Conservation (phyloP, 495 filamentous ascomycete species). For the Penicillium flavigenum region DNA sequence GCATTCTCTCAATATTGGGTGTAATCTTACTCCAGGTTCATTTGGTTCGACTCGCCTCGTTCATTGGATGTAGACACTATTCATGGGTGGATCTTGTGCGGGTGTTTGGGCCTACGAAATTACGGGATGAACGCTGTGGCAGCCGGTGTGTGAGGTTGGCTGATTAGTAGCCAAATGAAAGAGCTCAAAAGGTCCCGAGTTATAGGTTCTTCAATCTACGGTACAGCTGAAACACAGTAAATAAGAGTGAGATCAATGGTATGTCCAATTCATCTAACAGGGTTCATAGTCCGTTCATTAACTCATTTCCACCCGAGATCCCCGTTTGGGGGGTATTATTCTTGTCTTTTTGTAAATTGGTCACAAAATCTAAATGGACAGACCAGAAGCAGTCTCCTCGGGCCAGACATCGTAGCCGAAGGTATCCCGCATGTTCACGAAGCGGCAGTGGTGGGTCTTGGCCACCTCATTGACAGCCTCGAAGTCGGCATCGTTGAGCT, state of each 20-base stretch:
- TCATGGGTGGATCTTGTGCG: slow-evolving; percentile 12
- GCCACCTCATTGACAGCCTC: slow-evolving; percentile 60
- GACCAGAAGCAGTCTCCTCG: slow-evolving; percentile 44
- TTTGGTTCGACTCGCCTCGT: background rate
- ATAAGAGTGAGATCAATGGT: slow-evolving; percentile 10
- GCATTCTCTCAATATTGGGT: background rate
- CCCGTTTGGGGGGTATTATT: slow-evolving; percentile 18
- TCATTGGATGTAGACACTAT: slow-evolving; percentile 6
- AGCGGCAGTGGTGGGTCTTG: slow-evolving; percentile 60
- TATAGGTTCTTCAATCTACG: background rate
- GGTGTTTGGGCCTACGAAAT: slow-evolving; percentile 4
- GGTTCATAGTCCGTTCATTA: slow-evolving; percentile 21
- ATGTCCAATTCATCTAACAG: slow-evolving; percentile 28
- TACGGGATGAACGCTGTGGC: slow-evolving; percentile 1
- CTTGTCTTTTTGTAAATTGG: slow-evolving; percentile 10
- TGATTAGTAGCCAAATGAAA: slow-evolving; percentile 1
- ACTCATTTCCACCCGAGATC: slow-evolving; percentile 13
- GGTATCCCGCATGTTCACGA: slow-evolving; percentile 80
- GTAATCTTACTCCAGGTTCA: background rate
- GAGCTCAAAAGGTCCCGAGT: background rate
- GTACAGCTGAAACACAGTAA: background rate
- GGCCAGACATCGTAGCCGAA: slow-evolving; percentile 56
- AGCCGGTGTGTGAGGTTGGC: slow-evolving; percentile 7
- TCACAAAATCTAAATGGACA: slow-evolving; percentile 34
- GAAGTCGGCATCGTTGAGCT: slow-evolving; percentile 54